phyloP scores from a whole-genome alignment of 768 basidiomycete species.

The Panellus pusillus region DNA sequence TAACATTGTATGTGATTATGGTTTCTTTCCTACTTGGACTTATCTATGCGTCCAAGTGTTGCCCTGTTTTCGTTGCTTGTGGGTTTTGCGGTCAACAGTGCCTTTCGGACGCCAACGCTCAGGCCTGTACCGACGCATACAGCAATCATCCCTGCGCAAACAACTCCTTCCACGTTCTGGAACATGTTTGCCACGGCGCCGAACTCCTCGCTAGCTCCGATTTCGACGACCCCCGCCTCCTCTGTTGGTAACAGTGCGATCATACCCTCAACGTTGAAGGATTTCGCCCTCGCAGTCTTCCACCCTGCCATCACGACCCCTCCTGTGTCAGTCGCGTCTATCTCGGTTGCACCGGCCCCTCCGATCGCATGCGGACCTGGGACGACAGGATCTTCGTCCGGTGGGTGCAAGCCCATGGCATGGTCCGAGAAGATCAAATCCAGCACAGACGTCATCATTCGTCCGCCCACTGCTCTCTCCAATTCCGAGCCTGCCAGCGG shows the following conservation, averaged over 20 bases:
- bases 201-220: slow-evolving; percentile 35
- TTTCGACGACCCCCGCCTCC: slow-evolving; percentile 24
- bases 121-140: slow-evolving; percentile 35
- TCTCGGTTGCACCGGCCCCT: slow-evolving; percentile 17
- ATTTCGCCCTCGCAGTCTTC: slow-evolving; percentile 53
- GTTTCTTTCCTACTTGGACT: slow-evolving; percentile 8
- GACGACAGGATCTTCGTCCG: slow-evolving; percentile 4
- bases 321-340: slow-evolving; percentile 30
- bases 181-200: slow-evolving; percentile 39
- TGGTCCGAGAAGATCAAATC: slow-evolving; percentile 28
- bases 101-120: slow-evolving; percentile 40
- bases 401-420: slow-evolving; percentile 18
- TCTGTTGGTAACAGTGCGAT: slow-evolving; percentile 30
- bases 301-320: slow-evolving; percentile 48
- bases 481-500: slow-evolving; percentile 13
- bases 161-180: slow-evolving; percentile 36
- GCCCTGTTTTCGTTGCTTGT: slow-evolving; percentile 70
- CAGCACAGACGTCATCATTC: slow-evolving; percentile 38
- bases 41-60: slow-evolving; percentile 42
- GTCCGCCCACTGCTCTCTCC: slow-evolving; percentile 30
- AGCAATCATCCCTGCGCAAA: slow-evolving; percentile 27
- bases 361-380: slow-evolving; percentile 2
- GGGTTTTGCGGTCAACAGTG: slow-evolving; percentile 55
- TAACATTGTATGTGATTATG: slow-evolving; percentile 58
- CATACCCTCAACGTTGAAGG: slow-evolving; percentile 44